A percentile compares a stretch with the other conserved stretches of the same genome.
Evolutionary conservation across 176 grass and related monocot species (phyloP).

Genomic region (Puccinellia tenuiflora): DNA sequence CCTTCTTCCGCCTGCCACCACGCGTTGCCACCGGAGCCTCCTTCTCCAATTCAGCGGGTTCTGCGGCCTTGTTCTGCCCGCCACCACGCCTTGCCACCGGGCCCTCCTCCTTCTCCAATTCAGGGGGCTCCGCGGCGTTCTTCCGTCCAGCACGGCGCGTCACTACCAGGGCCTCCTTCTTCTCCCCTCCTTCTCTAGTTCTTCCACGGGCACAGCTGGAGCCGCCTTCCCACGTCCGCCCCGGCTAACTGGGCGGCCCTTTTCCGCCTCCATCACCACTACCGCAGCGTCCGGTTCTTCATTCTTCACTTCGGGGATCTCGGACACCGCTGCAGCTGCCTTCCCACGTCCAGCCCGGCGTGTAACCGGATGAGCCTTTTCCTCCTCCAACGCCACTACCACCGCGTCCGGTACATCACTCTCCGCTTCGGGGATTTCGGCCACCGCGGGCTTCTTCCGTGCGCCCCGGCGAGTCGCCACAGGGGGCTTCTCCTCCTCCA

Average conservation of each 20-base stretch:
- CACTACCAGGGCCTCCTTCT: background rate
- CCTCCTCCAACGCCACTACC: background rate
- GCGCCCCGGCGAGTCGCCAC: conserved; percentile 4
- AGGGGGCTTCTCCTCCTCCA: conserved; percentile 11
- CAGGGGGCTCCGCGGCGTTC: background rate
- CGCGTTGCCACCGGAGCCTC: background rate
- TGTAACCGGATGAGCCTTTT: background rate
- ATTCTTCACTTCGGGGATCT: background rate
- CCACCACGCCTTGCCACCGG: background rate
- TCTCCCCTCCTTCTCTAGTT: background rate
- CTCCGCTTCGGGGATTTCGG: background rate
- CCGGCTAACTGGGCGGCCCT: background rate
- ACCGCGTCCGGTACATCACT: conserved; percentile 7
- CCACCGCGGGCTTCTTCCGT: conserved; percentile 14
- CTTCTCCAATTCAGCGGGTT: background rate
- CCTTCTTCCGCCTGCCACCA: background rate
- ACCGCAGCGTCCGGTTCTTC: conserved; percentile 7
- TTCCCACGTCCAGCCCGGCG: conserved; percentile 19
- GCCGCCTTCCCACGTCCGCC: conserved; percentile 14
- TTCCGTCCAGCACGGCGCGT: background rate
- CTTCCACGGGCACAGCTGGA: background rate
- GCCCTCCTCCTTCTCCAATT: background rate
- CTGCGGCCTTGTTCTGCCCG: conserved; percentile 4
- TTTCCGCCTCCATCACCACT: background rate
- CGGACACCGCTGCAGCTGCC: background rate